These are phyloP conservation scores for Plasmodiophora brassicae DNA, from an alignment of 208 protist species.

Conservation along the genomic window DNA sequence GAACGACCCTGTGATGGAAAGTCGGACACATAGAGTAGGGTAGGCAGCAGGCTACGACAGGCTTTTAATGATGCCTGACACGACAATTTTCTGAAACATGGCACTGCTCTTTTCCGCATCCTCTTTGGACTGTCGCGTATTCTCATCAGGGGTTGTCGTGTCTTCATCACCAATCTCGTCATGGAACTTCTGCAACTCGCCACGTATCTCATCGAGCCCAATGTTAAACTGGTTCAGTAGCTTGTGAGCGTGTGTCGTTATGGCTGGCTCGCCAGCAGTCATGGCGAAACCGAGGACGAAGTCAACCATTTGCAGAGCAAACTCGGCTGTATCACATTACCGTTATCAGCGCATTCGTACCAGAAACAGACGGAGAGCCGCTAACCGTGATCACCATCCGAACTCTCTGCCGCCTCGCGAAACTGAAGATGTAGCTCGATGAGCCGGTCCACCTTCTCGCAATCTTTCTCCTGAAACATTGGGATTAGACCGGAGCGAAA, in stretches of 20 bases:
- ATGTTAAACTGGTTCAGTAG: background rate
- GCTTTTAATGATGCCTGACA: no score
- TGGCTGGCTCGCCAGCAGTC: background rate
- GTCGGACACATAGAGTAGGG: no score
- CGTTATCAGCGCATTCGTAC: no score
- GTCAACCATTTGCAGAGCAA: background rate
- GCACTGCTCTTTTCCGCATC: no score
- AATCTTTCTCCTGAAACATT: background rate
- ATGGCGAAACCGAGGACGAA: background rate
- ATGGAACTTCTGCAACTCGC: background rate
- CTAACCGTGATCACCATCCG: background rate
- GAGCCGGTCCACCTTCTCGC: slow-evolving; percentile 1
- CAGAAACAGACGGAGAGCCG: background rate
- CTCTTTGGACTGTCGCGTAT: no score
- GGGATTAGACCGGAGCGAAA: background rate
- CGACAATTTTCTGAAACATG: no score
- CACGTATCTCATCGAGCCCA: background rate
- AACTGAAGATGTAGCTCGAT: background rate
- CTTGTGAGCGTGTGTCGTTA: background rate
- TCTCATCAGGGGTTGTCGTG: background rate
- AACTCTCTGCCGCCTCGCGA: background rate
- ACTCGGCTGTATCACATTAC: background rate
- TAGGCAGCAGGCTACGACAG: no score
- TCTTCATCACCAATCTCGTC: background rate
- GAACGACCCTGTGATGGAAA: no score